Evolutionary conservation across 2,329 filamentous ascomycete species (phyloP).

Genomic region (Thelonectria blattea): DNA sequence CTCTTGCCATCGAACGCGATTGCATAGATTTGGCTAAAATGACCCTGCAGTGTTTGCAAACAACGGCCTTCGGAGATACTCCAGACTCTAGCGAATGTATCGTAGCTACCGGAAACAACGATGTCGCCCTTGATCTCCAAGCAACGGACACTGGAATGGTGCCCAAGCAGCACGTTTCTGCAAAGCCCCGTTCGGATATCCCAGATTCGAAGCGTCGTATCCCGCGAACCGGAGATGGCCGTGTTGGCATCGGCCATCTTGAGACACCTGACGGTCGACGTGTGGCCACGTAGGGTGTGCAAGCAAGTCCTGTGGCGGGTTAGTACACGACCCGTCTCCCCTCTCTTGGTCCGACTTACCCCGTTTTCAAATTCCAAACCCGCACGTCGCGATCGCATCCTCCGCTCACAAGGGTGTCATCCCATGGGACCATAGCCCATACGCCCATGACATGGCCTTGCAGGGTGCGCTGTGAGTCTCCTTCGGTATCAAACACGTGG

Average conservation of each 20-base stretch:
- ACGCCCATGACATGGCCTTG: constrained; percentile 99
- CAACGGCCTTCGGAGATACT: constrained; percentile 96
- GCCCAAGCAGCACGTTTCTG: constrained; percentile 89
- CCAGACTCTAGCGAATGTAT: constrained; percentile 96
- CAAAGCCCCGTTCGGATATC: constrained; percentile 88
- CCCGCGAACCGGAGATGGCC: constrained; percentile 93
- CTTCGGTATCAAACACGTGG: constrained; percentile 94
- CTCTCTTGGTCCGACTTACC: constrained; percentile 62
- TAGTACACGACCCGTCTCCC: constrained; percentile 20
- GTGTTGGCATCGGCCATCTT: constrained; percentile 97
- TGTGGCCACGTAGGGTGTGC: constrained; percentile 90
- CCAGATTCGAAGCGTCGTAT: constrained; percentile 95
- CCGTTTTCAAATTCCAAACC: constrained; percentile 94
- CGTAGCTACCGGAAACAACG: constrained; percentile 97
- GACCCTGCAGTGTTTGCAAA: constrained; percentile 85
- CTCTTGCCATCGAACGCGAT: constrained; percentile 95
- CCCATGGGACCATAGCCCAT: constrained; percentile 99
- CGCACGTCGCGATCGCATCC: constrained; percentile 96
- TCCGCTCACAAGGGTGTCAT: constrained; percentile 91
- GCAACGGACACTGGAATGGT: constrained; percentile 94
- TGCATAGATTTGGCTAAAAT: constrained; percentile 99
- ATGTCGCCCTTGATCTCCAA: constrained; percentile 95
- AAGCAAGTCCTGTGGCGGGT: constrained; percentile 65
- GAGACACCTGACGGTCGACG: constrained; percentile 92
- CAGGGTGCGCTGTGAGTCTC: constrained; percentile 84